Percentiles rank a stretch among this genome's conserved stretches.
Evolutionary conservation across 352 stramenopile genomes (phyloP).

Genomic region (Phytophthora podocarpi): DNA sequence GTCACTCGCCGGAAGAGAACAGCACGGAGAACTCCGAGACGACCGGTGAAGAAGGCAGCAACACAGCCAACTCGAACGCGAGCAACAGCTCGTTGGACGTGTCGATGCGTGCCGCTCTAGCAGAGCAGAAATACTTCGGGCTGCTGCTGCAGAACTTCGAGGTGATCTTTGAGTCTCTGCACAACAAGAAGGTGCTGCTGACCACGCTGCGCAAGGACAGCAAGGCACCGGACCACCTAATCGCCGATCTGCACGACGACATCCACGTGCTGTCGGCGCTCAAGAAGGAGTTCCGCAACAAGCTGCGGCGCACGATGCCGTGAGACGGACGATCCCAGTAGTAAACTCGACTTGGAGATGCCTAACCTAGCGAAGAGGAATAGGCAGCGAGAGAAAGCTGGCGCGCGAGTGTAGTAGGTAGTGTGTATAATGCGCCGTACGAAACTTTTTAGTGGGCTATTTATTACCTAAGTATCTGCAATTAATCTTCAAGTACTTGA

Average conservation of each 20-base stretch:
- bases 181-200: conserved; percentile 86
- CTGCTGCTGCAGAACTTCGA: conserved; percentile 86
- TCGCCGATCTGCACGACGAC: conserved; percentile 78
- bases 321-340: conserved; percentile 20
- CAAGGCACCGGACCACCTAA: conserved; percentile 70
- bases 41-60: conserved; percentile 71
- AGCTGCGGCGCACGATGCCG: conserved; percentile 63
- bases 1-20: conserved; percentile 49
- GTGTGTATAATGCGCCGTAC: conserved; percentile 17
- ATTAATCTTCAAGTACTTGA: too few relatives aligned
- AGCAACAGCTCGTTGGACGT: conserved; percentile 52
- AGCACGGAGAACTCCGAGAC: conserved; percentile 83
- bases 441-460: neutral
- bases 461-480: neutral
- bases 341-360: neutral
- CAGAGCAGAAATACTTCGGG: conserved; percentile 83
- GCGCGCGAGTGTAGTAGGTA: neutral
- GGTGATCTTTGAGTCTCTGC: conserved; percentile 81
- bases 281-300: conserved; percentile 84
- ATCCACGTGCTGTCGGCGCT: conserved; percentile 82
- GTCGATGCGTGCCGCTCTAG: conserved; percentile 59
- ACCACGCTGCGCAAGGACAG: conserved; percentile 72
- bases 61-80: conserved; percentile 55
- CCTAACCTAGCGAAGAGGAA: neutral
- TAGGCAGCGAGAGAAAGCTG: neutral